A percentile compares a stretch with the other conserved stretches of the same genome.
Evolutionary conservation across 2,329 filamentous ascomycete genomes (phyloP).

Genomic region (Leptographium wingfieldii): DNA sequence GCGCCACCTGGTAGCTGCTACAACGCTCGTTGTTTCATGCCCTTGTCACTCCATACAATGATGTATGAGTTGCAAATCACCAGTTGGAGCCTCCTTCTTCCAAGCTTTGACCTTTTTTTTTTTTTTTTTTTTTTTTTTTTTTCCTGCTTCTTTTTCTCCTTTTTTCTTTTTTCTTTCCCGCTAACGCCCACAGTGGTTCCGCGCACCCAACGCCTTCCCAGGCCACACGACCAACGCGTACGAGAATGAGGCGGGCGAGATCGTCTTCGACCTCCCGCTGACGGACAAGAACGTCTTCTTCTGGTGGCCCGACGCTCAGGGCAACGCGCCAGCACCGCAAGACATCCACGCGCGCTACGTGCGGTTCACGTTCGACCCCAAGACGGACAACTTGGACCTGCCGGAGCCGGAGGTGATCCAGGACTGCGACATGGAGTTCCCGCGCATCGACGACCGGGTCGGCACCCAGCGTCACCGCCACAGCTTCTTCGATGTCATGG

Average conservation of each 20-base stretch:
- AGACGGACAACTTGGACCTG: slow-evolving; percentile 14
- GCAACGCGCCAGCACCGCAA: slow-evolving; percentile 20
- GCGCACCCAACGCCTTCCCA: slow-evolving; percentile 21
- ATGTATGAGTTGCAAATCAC: neutral
- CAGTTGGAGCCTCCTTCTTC: neutral
- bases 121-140: neutral
- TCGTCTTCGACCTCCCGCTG: slow-evolving; percentile 22
- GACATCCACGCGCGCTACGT: slow-evolving; percentile 24
- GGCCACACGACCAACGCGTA: slow-evolving; percentile 25
- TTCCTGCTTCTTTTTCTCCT: too few relatives aligned
- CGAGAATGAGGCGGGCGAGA: slow-evolving; percentile 19
- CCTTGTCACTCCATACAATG: neutral
- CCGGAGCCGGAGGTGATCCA: slow-evolving; percentile 19
- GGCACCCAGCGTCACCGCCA: slow-evolving; percentile 9
- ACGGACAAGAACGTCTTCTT: slow-evolving; percentile 28
- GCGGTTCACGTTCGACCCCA: slow-evolving; percentile 27
- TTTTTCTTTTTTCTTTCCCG: neutral
- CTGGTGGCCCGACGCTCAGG: slow-evolving; percentile 25
- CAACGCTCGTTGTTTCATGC: neutral
- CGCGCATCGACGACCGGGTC: slow-evolving; percentile 31
- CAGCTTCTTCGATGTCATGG: slow-evolving; percentile 19
- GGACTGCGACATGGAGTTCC: slow-evolving; percentile 17
- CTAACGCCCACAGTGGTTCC: slow-evolving; percentile 23
- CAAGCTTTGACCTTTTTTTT: neutral
- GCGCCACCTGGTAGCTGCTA: neutral